Base-by-base conservation (phyloP, 1,139 yeast genomes). In the Diutina siamensis region DNA sequence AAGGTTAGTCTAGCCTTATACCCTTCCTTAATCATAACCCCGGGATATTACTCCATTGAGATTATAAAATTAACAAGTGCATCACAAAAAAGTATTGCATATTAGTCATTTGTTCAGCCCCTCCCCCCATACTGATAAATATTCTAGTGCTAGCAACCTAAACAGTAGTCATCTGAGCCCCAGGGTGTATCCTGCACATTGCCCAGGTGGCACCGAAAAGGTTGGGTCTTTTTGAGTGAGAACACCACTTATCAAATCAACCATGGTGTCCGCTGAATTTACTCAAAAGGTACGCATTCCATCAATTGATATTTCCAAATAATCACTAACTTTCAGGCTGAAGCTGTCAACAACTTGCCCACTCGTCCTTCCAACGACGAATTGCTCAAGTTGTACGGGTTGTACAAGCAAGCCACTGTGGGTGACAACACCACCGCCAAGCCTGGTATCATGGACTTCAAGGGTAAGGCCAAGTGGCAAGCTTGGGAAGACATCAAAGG, bases 381-480 rank as follows among this genome's bases (percentile, higher is more conserved):
- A 65, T 72, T 88, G 62, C 76, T 92, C 60, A 70, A 76, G 56
- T 71, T 83, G 58, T 92, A 92, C 71, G 97, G 94, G 40, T 76
- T 92, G 59, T 92, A 76, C 82, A 92, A 92, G 71, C 98, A 92
- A 71, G 95, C 97, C 53, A 89, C 97, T 44, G 83, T 82, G 49
- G 98, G 98, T 54, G 98, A 92, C 76, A 85, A 85, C 73, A 75
- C 72, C 64, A 83, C 94, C 50, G 68, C 78, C 49, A 83, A 83
- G 66, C 85, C 95, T 48, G 94, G 96, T 52, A 68, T 85, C 52
- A 86, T 89, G 65, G 95, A 89, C 69, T 76, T 92, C 69, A 85
- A 84, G 72, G 97, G 92, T 56, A 89, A 92, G 69, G 85, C 85
- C 78, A 92, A 92, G 76, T 92, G 97, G 97, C 89, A 87, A 63